Percentiles rank a stretch among this genome's conserved stretches.
These are phyloP conservation scores for Phytophthora brassicae DNA, from an alignment of 352 stramenopile species.

Conservation along the genomic window DNA sequence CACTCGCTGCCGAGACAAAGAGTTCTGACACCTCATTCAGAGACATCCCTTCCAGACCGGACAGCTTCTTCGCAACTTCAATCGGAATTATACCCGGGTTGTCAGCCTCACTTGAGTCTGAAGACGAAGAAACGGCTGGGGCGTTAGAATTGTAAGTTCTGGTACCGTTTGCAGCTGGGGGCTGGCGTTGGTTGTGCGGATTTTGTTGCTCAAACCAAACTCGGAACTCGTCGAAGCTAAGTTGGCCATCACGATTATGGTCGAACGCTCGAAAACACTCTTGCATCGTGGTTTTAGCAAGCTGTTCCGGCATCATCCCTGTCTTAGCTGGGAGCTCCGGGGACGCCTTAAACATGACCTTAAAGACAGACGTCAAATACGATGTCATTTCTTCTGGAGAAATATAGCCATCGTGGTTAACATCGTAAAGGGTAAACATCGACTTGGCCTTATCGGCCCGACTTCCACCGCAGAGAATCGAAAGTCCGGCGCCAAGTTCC, in stretches of 20 bases:
- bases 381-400: slow-evolving; percentile 79
- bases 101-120: slow-evolving; percentile 17
- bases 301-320: slow-evolving; percentile 52
- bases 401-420: slow-evolving; percentile 82
- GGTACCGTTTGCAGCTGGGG: slow-evolving; percentile 18
- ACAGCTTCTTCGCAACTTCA: slow-evolving; percentile 72
- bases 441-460: slow-evolving; percentile 69
- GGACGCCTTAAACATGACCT: slow-evolving; percentile 85
- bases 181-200: slow-evolving; percentile 10
- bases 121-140: slow-evolving; percentile 22
- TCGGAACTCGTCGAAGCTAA: slow-evolving; percentile 83
- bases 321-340: slow-evolving; percentile 58
- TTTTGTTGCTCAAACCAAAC: slow-evolving; percentile 76
- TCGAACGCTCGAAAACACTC: slow-evolving; percentile 81
- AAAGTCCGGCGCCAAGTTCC: slow-evolving; percentile 83
- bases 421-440: slow-evolving; percentile 84
- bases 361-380: slow-evolving; percentile 86
- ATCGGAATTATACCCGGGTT: slow-evolving; percentile 44
- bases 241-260: slow-evolving; percentile 68
- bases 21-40: slow-evolving; percentile 63
- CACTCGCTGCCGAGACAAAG: slow-evolving; percentile 53
- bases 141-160: background rate
- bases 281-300: slow-evolving; percentile 74
- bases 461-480: slow-evolving; percentile 85
- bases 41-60: slow-evolving; percentile 60